Percentiles rank a stretch among this genome's conserved stretches.
Evolutionary conservation across 495 filamentous ascomycete genomes (phyloP).

Genomic region (Penicillium dipodomyicola): DNA sequence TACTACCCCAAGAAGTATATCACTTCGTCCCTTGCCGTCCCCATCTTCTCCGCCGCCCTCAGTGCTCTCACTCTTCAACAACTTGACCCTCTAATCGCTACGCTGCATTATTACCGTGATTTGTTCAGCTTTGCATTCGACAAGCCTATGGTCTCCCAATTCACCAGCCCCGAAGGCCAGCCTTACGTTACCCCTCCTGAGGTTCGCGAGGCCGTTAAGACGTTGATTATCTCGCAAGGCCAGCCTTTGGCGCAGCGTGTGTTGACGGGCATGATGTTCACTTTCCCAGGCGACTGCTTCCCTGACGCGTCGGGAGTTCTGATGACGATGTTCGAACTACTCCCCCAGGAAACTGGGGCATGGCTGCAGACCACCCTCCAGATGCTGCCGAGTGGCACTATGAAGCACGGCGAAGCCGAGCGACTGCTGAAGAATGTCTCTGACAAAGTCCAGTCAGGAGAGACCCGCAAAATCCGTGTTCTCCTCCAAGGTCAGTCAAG

Average conservation of each 20-base stretch:
- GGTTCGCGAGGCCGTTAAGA: conserved; percentile 68
- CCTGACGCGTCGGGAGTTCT: conserved; percentile 90
- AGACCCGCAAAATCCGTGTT: conserved; percentile 75
- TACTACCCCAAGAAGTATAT: conserved; percentile 86
- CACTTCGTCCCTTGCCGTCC: conserved; percentile 68
- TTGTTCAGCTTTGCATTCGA: conserved; percentile 83
- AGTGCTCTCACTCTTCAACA: conserved; percentile 84
- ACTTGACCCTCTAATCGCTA: conserved; percentile 83
- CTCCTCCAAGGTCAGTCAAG: conserved; percentile 66
- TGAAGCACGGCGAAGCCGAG: conserved; percentile 63
- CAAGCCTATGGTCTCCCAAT: conserved; percentile 70
- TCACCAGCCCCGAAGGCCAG: conserved; percentile 45
- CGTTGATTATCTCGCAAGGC: conserved; percentile 67
- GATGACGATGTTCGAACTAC: conserved; percentile 80
- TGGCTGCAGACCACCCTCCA: conserved; percentile 83
- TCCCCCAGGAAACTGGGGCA: conserved; percentile 68
- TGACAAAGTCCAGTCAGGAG: conserved; percentile 65
- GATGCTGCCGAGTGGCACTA: conserved; percentile 77
- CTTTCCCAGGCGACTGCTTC: conserved; percentile 91
- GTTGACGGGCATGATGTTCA: conserved; percentile 97
- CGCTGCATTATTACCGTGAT: conserved; percentile 91
- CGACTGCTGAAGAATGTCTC: conserved; percentile 63
- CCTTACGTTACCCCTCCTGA: conserved; percentile 55
- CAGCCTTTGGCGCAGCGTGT: conserved; percentile 79
- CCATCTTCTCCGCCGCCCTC: conserved; percentile 82